Evolutionary conservation across 192 early-diverging fungal species (phyloP), one percentile per base, ranked within the genome.

Genomic region (Podila minutissima): DNA sequence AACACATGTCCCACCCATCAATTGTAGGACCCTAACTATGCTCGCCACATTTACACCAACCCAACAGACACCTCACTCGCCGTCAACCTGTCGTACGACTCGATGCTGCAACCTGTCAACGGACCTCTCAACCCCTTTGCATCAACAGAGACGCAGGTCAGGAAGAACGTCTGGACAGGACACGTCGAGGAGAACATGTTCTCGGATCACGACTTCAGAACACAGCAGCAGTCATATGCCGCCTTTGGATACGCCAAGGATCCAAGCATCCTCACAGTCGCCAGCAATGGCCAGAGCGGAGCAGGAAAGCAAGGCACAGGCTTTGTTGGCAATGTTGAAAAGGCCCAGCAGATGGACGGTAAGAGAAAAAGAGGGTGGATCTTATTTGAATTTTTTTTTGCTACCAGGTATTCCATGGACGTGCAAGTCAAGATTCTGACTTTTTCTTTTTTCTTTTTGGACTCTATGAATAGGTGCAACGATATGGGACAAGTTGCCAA

Each of bases 171-270:
- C 41, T 71, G 89, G 60, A 87, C 86, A 68, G 96, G 96, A n/a
- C 93, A 91, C 73, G 90, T 95, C 12, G 93, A 97, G 73, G 85
- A 91, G 64, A 88, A 93, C 67, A 86, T 85, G 29, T 90, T 94
- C 72, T 88, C 88, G 9, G 92, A 95, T 63, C 63, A 74, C 62
- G 85, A 89, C 69, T 99, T 99, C 62, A 86, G 93, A 31, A 88
- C 90, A 41, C 93, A 98, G 84, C 91, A 96, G 71, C 91, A 96
- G 57, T 94, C 94, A 10, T 97, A 93, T 72, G 82, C 91, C 41
- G 91, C 92, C 9, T 91, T 87, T 70, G 96, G 96, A 4, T 93
- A 91, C 67, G 93, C 97, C 13, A 83, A 90, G 20, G 93, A 99
- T 78, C 97, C 97, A 20, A 90, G 89, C 15, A 59, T 86, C 3